Evolutionary conservation across 768 basidiomycete genomes (phyloP), one percentile per base, ranked within the genome.

Genomic region (Boletus eberwhitei): DNA sequence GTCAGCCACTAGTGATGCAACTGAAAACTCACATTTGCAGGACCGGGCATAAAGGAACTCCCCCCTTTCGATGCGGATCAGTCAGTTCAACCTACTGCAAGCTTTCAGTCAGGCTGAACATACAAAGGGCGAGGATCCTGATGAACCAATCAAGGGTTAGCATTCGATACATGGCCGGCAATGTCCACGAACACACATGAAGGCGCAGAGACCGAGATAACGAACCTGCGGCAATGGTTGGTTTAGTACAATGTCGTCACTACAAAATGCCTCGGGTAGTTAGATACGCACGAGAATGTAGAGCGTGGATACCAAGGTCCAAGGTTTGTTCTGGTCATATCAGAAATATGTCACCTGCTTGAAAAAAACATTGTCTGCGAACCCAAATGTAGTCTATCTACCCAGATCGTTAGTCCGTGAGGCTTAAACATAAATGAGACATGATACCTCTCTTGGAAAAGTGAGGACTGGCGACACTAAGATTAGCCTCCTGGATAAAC

Each of bases 351-450:
- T 13, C 24, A 21, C 19, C 7, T 12, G 40, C n/a, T 12, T 9
- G 44, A 37, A 35, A 29, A 4, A 17, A 2, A 19, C 16, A 11
- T 17, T n/a, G 4, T 14, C 17, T 7, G 16, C 57, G 4, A 13
- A 58, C 57, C 54, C 54, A 57, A 39, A 56, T 37, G 40, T 48
- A 51, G 1, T 58, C 46, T 14, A 57, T 34, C 55, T 57, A 21
- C 9, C 1, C 12, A 21, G 14, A 19, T 16, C n/a, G 21, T 48
- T 17, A 53, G 29, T 35, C 24, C 6, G 11, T 31, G 8, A 32
- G 16, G 7, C 5, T 43, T 2, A 3, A 31, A 16, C 14, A 12
- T 2, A 22, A 38, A 38, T 13, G 24, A 31, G 12, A 12, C 3
- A 24, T 26, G 16, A n/a, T 42, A 54, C 52, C 47, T 57, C 52